Evolutionary conservation across 805 yeast genomes (phyloP).

Genomic region (Yarrowia alimentaria): DNA sequence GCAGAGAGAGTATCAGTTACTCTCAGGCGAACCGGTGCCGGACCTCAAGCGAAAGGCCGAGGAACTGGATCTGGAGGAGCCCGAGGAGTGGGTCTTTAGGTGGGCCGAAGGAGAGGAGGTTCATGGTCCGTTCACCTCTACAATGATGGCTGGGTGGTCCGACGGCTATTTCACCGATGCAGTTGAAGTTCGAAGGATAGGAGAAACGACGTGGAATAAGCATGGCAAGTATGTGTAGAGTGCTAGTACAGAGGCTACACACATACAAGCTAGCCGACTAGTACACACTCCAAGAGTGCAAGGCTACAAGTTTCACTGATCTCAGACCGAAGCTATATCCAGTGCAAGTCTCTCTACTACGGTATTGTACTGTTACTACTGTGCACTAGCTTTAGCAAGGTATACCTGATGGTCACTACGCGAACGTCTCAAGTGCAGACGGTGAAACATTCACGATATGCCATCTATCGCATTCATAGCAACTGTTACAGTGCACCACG

Average conservation of each 20-base stretch:
- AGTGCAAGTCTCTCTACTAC: too few relatives aligned
- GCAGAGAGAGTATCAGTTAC: conserved; percentile 45
- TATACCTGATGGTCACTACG: too few relatives aligned
- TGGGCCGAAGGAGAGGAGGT: conserved; percentile 48
- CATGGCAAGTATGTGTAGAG: conserved; percentile 10
- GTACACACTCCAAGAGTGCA: too few relatives aligned
- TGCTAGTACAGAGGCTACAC: neutral
- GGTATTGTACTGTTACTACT: too few relatives aligned
- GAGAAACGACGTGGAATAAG: conserved; percentile 22
- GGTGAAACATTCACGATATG: too few relatives aligned
- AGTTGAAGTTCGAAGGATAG: conserved; percentile 44
- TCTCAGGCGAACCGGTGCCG: conserved; percentile 42
- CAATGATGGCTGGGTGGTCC: conserved; percentile 54
- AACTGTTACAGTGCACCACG: too few relatives aligned
- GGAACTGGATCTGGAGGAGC: conserved; percentile 35
- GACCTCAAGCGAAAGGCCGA: conserved; percentile 34
- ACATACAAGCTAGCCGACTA: neutral
- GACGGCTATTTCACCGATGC: conserved; percentile 47
- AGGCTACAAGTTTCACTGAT: too few relatives aligned
- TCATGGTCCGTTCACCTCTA: conserved; percentile 51
- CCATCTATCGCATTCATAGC: too few relatives aligned
- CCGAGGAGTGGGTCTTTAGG: conserved; percentile 49
- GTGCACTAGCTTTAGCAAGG: too few relatives aligned
- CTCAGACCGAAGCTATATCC: too few relatives aligned
- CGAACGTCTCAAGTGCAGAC: too few relatives aligned